Conservation (phyloP, 108 stramenopile species). For the Mediolabrus comicus region DNA sequence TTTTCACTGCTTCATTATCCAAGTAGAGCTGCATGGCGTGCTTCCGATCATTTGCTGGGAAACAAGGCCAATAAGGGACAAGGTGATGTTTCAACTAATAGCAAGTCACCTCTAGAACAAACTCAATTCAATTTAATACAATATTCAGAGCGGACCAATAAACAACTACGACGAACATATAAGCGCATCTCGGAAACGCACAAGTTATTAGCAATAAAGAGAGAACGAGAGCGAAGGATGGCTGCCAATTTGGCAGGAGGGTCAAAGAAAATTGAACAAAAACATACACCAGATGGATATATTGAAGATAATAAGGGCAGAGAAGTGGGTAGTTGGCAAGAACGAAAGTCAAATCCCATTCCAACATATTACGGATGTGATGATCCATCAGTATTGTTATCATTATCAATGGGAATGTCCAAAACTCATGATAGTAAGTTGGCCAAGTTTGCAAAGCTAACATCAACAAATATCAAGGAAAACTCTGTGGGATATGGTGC, state of each 20-base stretch:
- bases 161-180: conserved; percentile 37
- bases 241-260: conserved; percentile 19
- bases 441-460: not conserved
- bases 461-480: conserved; percentile 4
- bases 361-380: conserved; percentile 5
- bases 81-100: not conserved
- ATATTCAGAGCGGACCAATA: conserved; percentile 20
- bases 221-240: conserved; percentile 38
- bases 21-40: conserved; percentile 73
- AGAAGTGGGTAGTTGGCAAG: conserved; percentile 25
- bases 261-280: not conserved
- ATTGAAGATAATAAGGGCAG: conserved; percentile 24
- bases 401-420: conserved; percentile 11
- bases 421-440: conserved; percentile 1
- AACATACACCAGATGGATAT: conserved; percentile 4
- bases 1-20: conserved; percentile 53
- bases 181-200: conserved; percentile 22
- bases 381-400: conserved; percentile 21
- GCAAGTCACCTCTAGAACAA: conserved; percentile 11
- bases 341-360: not conserved
- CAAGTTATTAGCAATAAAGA: conserved; percentile 8
- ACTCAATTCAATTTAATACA: conserved; percentile 40
- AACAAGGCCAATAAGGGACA: not conserved
- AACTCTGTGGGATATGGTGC: conserved; percentile 65
- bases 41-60: conserved; percentile 39